Evolutionary conservation across 2,329 filamentous ascomycete species (phyloP).

Genomic region (Alternaria panax): DNA sequence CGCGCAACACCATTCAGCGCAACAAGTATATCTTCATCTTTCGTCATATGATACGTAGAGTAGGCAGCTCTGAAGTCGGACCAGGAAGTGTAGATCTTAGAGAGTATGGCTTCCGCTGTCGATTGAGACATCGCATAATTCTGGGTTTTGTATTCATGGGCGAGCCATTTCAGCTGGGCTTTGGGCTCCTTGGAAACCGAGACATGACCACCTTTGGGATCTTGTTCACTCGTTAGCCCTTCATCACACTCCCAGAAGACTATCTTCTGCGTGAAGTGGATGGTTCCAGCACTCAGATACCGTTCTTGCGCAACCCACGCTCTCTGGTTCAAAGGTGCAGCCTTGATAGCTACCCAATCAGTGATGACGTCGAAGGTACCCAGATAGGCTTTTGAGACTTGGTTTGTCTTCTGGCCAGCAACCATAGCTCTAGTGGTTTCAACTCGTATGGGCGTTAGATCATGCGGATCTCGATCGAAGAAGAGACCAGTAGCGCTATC

Average conservation of each 20-base stretch:
- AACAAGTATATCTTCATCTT: conserved; percentile 17
- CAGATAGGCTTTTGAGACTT: not conserved
- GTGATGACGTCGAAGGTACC: not conserved
- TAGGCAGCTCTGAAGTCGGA: not conserved
- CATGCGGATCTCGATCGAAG: not conserved
- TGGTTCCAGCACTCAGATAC: conserved; percentile 14
- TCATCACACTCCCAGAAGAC: conserved; percentile 25
- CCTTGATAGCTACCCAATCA: not conserved
- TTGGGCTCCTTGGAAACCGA: too few species aligned
- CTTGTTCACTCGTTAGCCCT: not conserved
- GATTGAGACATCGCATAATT: too few species aligned
- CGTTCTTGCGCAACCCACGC: conserved; percentile 30
- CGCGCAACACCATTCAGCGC: conserved; percentile 10
- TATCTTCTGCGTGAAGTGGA: conserved; percentile 17
- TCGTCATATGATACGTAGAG: conserved; percentile 10
- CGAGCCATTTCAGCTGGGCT: not conserved
- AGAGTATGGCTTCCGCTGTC: too few species aligned
- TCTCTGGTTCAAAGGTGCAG: conserved; percentile 17
- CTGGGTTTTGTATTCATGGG: not conserved
- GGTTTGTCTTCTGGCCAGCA: too few species aligned
- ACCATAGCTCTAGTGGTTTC: not conserved
- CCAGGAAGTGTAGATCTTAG: not conserved
- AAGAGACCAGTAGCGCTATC: conserved; percentile 5
- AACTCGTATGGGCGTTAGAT: not conserved
- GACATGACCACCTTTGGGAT: too few species aligned